Percentiles rank a stretch among this genome's conserved stretches.
Evolutionary conservation across 2,329 filamentous ascomycete genomes (phyloP).

Genomic region (Exophiala phaeomuriformis): DNA sequence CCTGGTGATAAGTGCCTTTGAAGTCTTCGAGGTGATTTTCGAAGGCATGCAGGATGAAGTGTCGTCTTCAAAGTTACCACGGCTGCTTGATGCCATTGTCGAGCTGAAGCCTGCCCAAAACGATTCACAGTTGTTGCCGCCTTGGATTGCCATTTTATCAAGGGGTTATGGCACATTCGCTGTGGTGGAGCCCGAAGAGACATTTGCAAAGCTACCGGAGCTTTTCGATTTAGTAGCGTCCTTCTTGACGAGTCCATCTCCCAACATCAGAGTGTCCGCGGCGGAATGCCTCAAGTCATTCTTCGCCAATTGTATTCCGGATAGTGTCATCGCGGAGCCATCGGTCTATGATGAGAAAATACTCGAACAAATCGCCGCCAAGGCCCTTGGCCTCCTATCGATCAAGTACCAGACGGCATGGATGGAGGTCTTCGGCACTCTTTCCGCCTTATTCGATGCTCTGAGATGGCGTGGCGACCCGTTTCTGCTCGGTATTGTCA

Average conservation of each 20-base stretch:
- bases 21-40: conserved; percentile 96
- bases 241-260: conserved; percentile 78
- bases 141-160: conserved; percentile 94
- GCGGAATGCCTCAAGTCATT: conserved; percentile 94
- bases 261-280: conserved; percentile 89
- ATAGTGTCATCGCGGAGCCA: conserved; percentile 74
- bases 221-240: conserved; percentile 71
- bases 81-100: conserved; percentile 81
- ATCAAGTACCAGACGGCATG: conserved; percentile 91
- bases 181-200: conserved; percentile 80
- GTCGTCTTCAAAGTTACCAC: conserved; percentile 80
- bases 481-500: conserved; percentile 66
- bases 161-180: conserved; percentile 90
- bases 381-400: conserved; percentile 66
- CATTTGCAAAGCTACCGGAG: conserved; percentile 80
- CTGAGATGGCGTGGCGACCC: conserved; percentile 79
- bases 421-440: conserved; percentile 86
- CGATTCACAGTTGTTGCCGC: conserved; percentile 87
- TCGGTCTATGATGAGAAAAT: conserved; percentile 89
- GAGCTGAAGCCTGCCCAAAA: conserved; percentile 87
- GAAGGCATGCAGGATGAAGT: conserved; percentile 81
- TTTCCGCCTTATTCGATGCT: conserved; percentile 78
- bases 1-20: conserved; percentile 91
- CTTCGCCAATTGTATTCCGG: conserved; percentile 79
- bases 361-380: conserved; percentile 67